Evolutionary conservation across 2,329 filamentous ascomycete species (phyloP).

Genomic region (Zymoseptoria pseudotritici): DNA sequence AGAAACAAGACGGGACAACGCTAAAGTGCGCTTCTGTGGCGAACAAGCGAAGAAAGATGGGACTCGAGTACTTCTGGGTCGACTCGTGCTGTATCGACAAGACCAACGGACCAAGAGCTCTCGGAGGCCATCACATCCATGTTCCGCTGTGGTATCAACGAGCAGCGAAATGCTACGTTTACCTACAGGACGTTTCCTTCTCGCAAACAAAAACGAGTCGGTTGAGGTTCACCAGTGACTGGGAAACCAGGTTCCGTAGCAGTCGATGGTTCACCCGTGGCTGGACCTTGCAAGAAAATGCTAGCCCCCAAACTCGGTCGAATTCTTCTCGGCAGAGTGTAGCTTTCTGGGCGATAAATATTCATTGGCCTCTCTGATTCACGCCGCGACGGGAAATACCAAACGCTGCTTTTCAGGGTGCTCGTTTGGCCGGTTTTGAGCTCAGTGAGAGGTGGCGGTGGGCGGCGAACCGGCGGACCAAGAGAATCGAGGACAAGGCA

Average conservation of each 20-base stretch:
- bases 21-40: slow-evolving; percentile 11
- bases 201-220: no score
- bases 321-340: neutral
- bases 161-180: slow-evolving; percentile 10
- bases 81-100: slow-evolving; percentile 20
- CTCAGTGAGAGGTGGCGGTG: neutral
- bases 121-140: slow-evolving; percentile 15
- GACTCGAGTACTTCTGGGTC: slow-evolving; percentile 14
- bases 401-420: neutral
- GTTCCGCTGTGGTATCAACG: slow-evolving; percentile 13
- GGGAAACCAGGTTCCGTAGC: neutral
- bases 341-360: neutral
- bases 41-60: slow-evolving; percentile 12
- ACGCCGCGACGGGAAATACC: neutral
- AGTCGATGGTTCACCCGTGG: slow-evolving; percentile 2
- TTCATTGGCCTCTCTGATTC: neutral
- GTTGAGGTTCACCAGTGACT: no score
- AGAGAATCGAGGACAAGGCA: slow-evolving; percentile 12
- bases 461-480: neutral
- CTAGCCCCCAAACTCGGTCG: slow-evolving; percentile 8
- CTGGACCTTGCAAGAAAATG: slow-evolving; percentile 18
- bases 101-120: slow-evolving; percentile 7
- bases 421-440: neutral
- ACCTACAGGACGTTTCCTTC: slow-evolving; percentile 7
- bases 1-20: slow-evolving; percentile 6